A percentile compares a stretch with the other conserved stretches of the same genome.
Conservation (phyloP, 164 flowering plant genomes). For the Piper betle region DNA sequence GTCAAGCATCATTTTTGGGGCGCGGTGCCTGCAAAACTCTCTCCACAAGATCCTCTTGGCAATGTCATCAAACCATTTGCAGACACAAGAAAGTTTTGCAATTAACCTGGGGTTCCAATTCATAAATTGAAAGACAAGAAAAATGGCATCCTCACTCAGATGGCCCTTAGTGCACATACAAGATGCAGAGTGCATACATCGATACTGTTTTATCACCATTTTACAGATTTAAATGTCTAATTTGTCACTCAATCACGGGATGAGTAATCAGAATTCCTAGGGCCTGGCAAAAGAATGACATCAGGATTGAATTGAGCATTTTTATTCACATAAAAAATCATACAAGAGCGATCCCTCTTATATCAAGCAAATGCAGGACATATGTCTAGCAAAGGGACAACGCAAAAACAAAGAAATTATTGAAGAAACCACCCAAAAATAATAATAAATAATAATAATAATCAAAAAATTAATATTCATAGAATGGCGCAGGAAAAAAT, state of each 20-base stretch:
- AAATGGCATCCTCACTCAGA: conserved; percentile 64
- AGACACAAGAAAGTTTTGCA: conserved; percentile 69
- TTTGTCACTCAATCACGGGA: neutral
- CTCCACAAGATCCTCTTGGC: conserved; percentile 91
- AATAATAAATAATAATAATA: no score
- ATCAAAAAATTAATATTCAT: no score
- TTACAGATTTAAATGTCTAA: neutral
- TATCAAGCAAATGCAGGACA: neutral
- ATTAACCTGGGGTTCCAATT: conserved; percentile 84
- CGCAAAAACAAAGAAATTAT: no score
- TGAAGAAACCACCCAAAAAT: no score
- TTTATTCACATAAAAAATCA: no score
- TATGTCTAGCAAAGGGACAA: no score
- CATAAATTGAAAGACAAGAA: conserved; percentile 56
- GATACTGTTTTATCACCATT: conserved; percentile 69
- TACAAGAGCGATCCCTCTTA: neutral
- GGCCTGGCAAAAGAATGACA: neutral
- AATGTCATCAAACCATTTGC: conserved; percentile 98
- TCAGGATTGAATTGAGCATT: no score
- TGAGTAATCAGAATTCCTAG: neutral
- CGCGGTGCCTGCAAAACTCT: conserved; percentile 81
- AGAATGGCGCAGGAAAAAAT: no score
- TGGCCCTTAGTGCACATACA: conserved; percentile 90
- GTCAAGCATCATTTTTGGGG: conserved; percentile 96
- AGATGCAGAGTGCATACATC: conserved; percentile 81